Conservation (phyloP, 805 yeast species). For the Danielia oregonensis region DNA sequence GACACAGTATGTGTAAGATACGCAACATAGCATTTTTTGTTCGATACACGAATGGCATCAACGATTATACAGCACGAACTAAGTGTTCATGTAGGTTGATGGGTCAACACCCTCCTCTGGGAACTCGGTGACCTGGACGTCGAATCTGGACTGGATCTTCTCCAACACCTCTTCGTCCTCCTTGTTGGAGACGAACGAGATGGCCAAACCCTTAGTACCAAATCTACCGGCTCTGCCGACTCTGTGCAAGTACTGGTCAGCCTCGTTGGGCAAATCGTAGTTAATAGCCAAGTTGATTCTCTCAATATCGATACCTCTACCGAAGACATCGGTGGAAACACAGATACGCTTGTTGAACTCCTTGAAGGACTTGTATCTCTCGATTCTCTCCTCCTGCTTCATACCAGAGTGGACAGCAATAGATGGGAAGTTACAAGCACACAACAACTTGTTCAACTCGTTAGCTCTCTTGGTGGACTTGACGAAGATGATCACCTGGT, state of each 20-base stretch:
- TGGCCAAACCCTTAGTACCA: conserved; percentile 97
- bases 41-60: neutral
- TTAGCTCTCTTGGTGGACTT: conserved; percentile 88
- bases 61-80: conserved; percentile 9
- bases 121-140: conserved; percentile 90
- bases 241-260: conserved; percentile 97
- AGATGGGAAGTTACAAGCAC: conserved; percentile 93
- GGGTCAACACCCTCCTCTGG: conserved; percentile 99
- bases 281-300: conserved; percentile 97
- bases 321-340: conserved; percentile 97
- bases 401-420: conserved; percentile 94
- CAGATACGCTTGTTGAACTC: conserved; percentile 98
- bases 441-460: conserved; percentile 81
- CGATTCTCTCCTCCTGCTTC: conserved; percentile 97
- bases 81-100: conserved; percentile 95
- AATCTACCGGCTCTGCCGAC: conserved; percentile 99
- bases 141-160: conserved; percentile 95
- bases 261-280: conserved; percentile 93
- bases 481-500: conserved; percentile 96
- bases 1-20: conserved; percentile 10
- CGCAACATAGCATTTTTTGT: neutral
- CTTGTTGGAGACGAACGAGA: conserved; percentile 80
- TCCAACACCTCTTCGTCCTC: conserved; percentile 87
- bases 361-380: conserved; percentile 91
- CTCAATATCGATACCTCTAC: conserved; percentile 99